phyloP scores from a whole-genome alignment of 2,329 filamentous ascomycete species.

The Chaetomiaceae sp. region DNA sequence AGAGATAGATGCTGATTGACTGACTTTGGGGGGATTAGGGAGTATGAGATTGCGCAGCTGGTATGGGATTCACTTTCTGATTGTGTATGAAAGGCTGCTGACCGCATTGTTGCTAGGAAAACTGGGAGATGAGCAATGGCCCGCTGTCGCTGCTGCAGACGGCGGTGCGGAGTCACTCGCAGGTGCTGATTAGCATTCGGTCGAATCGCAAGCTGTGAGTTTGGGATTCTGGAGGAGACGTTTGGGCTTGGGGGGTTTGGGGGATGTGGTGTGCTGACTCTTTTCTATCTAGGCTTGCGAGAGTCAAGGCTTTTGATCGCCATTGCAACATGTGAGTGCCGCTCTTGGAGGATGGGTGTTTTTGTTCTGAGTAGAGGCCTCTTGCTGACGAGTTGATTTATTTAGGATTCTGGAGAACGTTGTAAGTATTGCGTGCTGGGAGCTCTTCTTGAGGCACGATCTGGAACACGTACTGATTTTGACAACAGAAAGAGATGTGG shows the following conservation, averaged over 20 bases:
- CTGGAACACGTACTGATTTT: conserved; percentile 7
- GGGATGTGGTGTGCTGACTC: conserved; percentile 1
- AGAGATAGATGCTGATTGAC: not conserved
- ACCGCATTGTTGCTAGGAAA: conserved; percentile 33
- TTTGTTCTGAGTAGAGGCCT: not conserved
- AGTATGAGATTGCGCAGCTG: conserved; percentile 79
- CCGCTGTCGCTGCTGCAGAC: conserved; percentile 94
- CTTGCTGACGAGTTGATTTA: conserved; percentile 9
- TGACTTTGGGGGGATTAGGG: conserved; percentile 47
- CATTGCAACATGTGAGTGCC: conserved; percentile 92
- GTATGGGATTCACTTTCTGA: conserved; percentile 8
- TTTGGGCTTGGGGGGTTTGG: too few species aligned
- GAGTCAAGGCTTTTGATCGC: conserved; percentile 96
- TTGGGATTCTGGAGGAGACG: not conserved
- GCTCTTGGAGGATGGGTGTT: too few species aligned
- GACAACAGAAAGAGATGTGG: conserved; percentile 84
- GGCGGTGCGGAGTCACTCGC: conserved; percentile 87
- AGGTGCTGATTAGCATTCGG: conserved; percentile 94
- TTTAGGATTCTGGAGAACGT: conserved; percentile 33
- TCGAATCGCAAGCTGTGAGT: conserved; percentile 86
- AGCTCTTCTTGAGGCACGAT: not conserved
- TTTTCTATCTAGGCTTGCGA: conserved; percentile 54
- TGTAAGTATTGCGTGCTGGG: conserved; percentile 14
- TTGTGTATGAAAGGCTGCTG: conserved; percentile 29
- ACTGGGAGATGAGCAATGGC: conserved; percentile 51